Base-by-base conservation (phyloP, 1,284 basidiomycete species). In the Cryptococcus wingfieldii region DNA sequence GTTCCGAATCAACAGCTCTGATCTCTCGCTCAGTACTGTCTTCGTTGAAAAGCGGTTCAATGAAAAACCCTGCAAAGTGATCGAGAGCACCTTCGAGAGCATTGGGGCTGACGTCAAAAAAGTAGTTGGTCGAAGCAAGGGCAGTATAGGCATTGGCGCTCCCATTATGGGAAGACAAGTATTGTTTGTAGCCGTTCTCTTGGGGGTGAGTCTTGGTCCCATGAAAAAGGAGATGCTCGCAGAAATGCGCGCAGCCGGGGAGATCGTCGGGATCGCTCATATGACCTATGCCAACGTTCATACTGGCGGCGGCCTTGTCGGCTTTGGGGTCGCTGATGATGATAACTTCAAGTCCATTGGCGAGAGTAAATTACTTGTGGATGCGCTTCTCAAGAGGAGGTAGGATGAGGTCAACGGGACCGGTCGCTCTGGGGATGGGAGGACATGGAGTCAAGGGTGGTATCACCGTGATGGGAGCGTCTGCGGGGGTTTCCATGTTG, bases 281-380 rank as follows among this genome's bases (percentile, higher is more conserved):
- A 77, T 98, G 95, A 2, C 95, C 95, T 1, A 97, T 92, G n/a
- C 88, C 88, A 46, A 98, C 91, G 77, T 96, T 90, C 75, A 98
- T 82, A 66, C 90, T 92, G 0, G 94, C 96, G 0, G 92, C 90
- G 5, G 92, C 89, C 79, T 96, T 96, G 79, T 99, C 96, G 6
- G 92, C 86, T 65, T 86, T 86, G 0, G 83, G 78, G 73, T 99
- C 96, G 59, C 89, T 88, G 23, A 98, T 83, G 16, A 98, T 77
- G 61, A 90, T 84, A 1, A 86, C 91, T 63, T 93, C 86, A 16
- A 99, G 80, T 1, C 89, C 90, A 71, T 98, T 98, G 9, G 86
- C 81, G 3, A 98, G 83, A 48, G 82, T 83, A 56, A 98, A 88
- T 52, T 95, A 78, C 55, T 88, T 81, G 71, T 96, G 85, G 44